Conservation (phyloP, 2,329 filamentous ascomycete species). For the Rutstroemia sp. region DNA sequence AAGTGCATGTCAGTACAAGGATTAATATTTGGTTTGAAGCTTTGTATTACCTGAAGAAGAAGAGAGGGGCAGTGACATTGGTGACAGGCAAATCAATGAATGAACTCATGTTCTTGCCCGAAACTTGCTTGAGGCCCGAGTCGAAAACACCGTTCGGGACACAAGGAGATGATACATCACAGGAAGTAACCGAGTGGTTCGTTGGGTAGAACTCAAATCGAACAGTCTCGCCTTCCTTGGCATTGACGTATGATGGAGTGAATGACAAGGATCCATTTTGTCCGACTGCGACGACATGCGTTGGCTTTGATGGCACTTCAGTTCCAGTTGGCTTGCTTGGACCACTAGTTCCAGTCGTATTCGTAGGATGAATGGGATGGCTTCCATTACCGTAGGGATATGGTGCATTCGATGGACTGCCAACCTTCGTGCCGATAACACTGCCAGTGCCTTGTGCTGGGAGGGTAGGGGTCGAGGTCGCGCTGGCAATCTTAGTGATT, state of each 20-base stretch:
- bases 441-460: neutral
- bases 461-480: conserved; percentile 2
- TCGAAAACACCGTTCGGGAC: conserved; percentile 8
- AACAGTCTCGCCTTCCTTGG: conserved; percentile 9
- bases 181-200: conserved; percentile 11
- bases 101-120: conserved; percentile 5
- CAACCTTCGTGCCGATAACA: neutral
- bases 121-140: conserved; percentile 9
- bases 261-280: conserved; percentile 9
- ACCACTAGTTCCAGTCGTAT: neutral
- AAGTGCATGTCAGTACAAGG: neutral
- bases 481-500: conserved; percentile 5
- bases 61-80: conserved; percentile 4
- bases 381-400: conserved; percentile 5
- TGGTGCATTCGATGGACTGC: neutral
- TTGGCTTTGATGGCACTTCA: neutral
- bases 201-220: conserved; percentile 9
- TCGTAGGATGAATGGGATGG: neutral
- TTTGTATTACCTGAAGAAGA: conserved; percentile 6
- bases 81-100: conserved; percentile 11
- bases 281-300: conserved; percentile 10
- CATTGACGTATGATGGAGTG: conserved; percentile 7
- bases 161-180: conserved; percentile 6
- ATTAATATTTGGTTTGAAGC: neutral
- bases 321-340: conserved; percentile 1